Evolutionary conservation across 306 rosid genomes (phyloP).

Genomic region (Prunus kanzakura): DNA sequence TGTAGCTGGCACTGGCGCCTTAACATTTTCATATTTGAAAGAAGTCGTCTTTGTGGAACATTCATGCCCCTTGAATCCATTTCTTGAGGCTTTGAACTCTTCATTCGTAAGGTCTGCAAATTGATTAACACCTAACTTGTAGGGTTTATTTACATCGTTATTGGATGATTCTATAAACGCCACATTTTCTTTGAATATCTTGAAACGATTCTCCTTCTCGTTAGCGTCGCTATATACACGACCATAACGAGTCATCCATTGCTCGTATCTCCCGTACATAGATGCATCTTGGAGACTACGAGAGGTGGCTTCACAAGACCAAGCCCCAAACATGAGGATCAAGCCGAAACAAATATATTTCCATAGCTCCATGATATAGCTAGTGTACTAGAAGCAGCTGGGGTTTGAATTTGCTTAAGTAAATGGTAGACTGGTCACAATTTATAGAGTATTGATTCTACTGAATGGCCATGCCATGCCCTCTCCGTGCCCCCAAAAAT

Average conservation of each 20-base stretch:
- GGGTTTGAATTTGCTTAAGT: background rate
- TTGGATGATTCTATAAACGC: conserved; percentile 30
- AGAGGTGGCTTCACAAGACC: conserved; percentile 4
- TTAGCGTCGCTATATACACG: conserved; percentile 14
- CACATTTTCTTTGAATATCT: conserved; percentile 33
- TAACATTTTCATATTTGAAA: conserved; percentile 35
- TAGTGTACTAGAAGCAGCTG: background rate
- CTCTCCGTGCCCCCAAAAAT: background rate
- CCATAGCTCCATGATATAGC: background rate
- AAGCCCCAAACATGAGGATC: conserved; percentile 22
- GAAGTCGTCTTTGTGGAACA: conserved; percentile 33
- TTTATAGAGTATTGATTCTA: background rate
- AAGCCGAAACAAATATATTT: conserved; percentile 18
- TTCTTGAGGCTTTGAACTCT: conserved; percentile 37
- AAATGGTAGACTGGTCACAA: background rate
- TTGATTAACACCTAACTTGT: conserved; percentile 25
- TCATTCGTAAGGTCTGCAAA: conserved; percentile 42
- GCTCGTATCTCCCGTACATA: conserved; percentile 27
- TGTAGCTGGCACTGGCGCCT: conserved; percentile 10
- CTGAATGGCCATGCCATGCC: background rate
- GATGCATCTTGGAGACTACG: conserved; percentile 31
- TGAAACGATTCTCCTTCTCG: conserved; percentile 32
- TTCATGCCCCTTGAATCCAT: conserved; percentile 45
- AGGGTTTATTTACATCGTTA: conserved; percentile 25
- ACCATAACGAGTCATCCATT: conserved; percentile 37